phyloP scores from a whole-genome alignment of 2,329 filamentous ascomycete species.

The Talaromyces funiculosus region DNA sequence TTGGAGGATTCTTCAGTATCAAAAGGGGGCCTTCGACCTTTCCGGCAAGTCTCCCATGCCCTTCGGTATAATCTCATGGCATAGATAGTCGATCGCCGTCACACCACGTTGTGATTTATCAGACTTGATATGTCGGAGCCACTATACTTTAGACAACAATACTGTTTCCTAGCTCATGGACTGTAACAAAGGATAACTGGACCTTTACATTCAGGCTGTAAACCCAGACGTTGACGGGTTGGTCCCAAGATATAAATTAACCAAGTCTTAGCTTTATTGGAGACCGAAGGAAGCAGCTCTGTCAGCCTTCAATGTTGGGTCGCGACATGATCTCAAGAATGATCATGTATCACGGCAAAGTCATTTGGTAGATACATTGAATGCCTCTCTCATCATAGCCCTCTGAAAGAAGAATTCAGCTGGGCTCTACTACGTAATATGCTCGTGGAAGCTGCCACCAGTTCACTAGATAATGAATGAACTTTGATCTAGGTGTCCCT shows the following conservation, averaged over 20 bases:
- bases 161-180: background rate
- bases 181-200: background rate
- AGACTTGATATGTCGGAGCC: background rate
- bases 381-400: too few species aligned
- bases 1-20: too few species aligned
- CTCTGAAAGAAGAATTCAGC: too few species aligned
- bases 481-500: background rate
- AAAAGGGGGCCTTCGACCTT: background rate
- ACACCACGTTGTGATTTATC: background rate
- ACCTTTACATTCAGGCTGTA: background rate
- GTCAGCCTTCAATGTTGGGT: background rate
- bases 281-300: background rate
- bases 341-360: background rate
- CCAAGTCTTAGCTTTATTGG: background rate
- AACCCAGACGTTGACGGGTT: background rate
- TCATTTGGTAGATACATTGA: background rate
- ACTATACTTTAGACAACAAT: background rate
- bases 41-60: background rate
- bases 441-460: background rate
- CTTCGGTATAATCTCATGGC: background rate
- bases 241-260: background rate
- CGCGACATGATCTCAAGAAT: background rate
- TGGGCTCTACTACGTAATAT: too few species aligned
- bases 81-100: background rate
- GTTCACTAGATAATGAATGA: background rate